Percentiles rank a stretch among this genome's conserved stretches.
Conservation (phyloP, 495 filamentous ascomycete species). For the Penicillium alfredii region DNA sequence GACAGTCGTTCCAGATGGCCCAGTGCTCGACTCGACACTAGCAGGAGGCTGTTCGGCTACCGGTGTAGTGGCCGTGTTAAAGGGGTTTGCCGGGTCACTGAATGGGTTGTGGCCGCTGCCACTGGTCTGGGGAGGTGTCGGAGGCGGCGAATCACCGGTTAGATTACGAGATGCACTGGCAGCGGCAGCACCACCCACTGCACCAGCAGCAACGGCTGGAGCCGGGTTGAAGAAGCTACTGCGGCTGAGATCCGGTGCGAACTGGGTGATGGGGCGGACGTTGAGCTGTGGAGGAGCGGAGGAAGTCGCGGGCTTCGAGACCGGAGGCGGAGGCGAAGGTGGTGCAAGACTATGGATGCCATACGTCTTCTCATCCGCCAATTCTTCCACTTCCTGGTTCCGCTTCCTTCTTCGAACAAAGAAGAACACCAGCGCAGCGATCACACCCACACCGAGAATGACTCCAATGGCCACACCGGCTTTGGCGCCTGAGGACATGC, state of each 20-base stretch:
- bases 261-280: conserved; percentile 81
- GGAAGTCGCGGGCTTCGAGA: conserved; percentile 27
- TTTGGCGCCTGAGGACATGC: conserved; percentile 51
- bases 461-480: conserved; percentile 82
- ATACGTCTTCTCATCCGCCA: conserved; percentile 47
- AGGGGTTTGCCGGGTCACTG: conserved; percentile 48
- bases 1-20: conserved; percentile 20
- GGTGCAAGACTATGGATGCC: conserved; percentile 24
- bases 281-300: conserved; percentile 75
- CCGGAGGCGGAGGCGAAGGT: conserved; percentile 32
- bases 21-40: conserved; percentile 18
- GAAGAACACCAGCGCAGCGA: conserved; percentile 58
- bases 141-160: conserved; percentile 32
- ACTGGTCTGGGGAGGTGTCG: conserved; percentile 36
- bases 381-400: conserved; percentile 47
- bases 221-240: conserved; percentile 30
- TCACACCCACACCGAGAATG: conserved; percentile 54
- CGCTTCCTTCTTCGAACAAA: conserved; percentile 58
- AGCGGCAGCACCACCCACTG: conserved; percentile 24
- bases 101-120: conserved; percentile 41
- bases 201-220: conserved; percentile 32
- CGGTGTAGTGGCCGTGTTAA: conserved; percentile 28
- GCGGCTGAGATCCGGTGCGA: conserved; percentile 62
- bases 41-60: conserved; percentile 14
- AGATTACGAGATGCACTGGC: conserved; percentile 31